phyloP scores from a whole-genome alignment of 1,284 basidiomycete species.

The Mycena citricolor region DNA sequence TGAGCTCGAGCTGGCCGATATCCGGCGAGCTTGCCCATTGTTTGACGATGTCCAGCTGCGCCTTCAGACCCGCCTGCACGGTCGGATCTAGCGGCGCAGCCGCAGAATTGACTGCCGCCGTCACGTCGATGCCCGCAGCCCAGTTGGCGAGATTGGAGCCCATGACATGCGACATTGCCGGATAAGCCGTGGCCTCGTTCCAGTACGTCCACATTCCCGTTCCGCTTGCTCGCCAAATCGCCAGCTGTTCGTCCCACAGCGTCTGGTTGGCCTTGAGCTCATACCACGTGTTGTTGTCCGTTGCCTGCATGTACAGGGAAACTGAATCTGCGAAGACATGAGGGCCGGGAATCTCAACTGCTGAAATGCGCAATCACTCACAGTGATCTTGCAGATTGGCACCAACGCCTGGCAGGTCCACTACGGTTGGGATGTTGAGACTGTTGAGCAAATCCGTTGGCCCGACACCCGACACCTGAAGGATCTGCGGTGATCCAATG shows the following conservation, averaged over 20 bases:
- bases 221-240: slow-evolving; percentile 17
- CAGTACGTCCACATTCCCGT: slow-evolving; percentile 23
- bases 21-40: slow-evolving; percentile 47
- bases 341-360: not conserved
- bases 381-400: slow-evolving; percentile 18
- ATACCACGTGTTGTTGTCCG: slow-evolving; percentile 19
- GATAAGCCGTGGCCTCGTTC: slow-evolving; percentile 23
- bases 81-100: slow-evolving; percentile 19
- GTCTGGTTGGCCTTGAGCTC: slow-evolving; percentile 11
- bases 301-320: slow-evolving; percentile 16
- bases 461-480: slow-evolving; percentile 50
- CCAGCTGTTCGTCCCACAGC: slow-evolving; percentile 17
- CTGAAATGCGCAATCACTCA: not conserved
- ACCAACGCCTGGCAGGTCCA: slow-evolving; percentile 45
- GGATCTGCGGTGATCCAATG: slow-evolving; percentile 26
- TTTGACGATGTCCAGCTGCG: slow-evolving; percentile 51
- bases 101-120: slow-evolving; percentile 6
- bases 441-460: slow-evolving; percentile 12
- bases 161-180: slow-evolving; percentile 17
- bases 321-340: slow-evolving; percentile 9
- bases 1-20: slow-evolving; percentile 60
- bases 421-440: slow-evolving; percentile 18
- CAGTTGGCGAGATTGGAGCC: slow-evolving; percentile 8
- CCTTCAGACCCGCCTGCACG: slow-evolving; percentile 18
- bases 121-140: slow-evolving; percentile 9